A percentile compares a stretch with the other conserved stretches of the same genome.
Conservation (phyloP, 768 basidiomycete species). For the Grammothele lineata region DNA sequence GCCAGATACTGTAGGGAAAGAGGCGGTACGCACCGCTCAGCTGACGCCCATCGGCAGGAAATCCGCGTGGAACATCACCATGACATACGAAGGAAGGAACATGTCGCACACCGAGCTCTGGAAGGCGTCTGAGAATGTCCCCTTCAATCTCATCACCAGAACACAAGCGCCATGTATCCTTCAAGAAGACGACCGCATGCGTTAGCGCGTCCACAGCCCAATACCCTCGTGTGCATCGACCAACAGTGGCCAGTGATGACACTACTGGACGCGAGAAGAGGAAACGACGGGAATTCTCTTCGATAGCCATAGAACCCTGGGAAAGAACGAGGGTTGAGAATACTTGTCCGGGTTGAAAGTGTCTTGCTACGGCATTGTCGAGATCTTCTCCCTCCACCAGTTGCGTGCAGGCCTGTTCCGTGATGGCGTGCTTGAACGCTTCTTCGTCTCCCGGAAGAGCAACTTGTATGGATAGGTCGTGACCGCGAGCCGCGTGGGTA, state of each 20-base stretch:
- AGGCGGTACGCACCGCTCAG: too few species aligned
- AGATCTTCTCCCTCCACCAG: background rate
- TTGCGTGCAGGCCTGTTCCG: background rate
- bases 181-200: constrained; percentile 3
- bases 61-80: constrained; percentile 4
- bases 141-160: background rate
- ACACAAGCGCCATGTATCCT: constrained; percentile 5
- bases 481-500: constrained; percentile 17
- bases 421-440: background rate
- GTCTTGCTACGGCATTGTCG: background rate
- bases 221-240: constrained; percentile 8
- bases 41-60: too few species aligned
- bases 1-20: too few species aligned
- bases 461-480: constrained; percentile 11
- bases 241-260: background rate
- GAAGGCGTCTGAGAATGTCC: background rate
- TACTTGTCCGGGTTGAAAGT: background rate
- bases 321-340: background rate
- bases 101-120: constrained; percentile 1
- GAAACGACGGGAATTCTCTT: background rate
- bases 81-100: constrained; percentile 1
- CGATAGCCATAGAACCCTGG: background rate
- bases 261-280: constrained; percentile 6
- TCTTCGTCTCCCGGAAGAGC: background rate
- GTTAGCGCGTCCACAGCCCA: constrained; percentile 6